Conservation (phyloP, 169 alveolate species). For the Gregarina niphandrodes region DNA sequence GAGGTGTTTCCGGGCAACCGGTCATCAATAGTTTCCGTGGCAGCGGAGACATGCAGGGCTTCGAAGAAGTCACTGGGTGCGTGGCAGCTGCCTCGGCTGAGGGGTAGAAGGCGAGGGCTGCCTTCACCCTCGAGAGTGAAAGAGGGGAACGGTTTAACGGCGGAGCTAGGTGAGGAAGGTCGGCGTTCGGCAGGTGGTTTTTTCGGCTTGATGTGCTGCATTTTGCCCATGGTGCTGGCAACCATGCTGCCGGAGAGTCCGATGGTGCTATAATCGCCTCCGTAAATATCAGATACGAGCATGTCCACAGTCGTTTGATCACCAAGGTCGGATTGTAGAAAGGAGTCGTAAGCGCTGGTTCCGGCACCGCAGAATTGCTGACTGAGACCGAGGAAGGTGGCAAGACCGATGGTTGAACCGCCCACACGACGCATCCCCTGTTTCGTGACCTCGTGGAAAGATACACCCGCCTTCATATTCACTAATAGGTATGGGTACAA, state of each 20-base stretch:
- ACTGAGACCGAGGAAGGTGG: slow-evolving; percentile 14
- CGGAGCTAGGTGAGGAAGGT: no score
- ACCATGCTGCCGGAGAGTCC: slow-evolving; percentile 8
- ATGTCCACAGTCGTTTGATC: slow-evolving; percentile 8
- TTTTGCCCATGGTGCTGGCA: slow-evolving; percentile 19
- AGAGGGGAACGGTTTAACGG: no score
- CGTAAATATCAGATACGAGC: slow-evolving; percentile 20
- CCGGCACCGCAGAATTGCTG: neutral
- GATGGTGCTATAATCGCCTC: slow-evolving; percentile 13
- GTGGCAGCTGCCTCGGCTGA: no score
- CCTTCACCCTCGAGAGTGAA: no score
- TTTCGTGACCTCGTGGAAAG: slow-evolving; percentile 9
- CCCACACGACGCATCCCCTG: no score
- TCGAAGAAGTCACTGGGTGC: no score
- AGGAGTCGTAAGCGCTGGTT: slow-evolving; percentile 4
- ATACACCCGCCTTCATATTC: slow-evolving; percentile 11
- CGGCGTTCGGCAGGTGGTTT: neutral
- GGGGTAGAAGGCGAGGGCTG: no score
- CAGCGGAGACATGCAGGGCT: no score
- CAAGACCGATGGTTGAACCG: slow-evolving; percentile 17
- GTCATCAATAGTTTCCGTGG: no score
- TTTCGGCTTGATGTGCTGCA: slow-evolving; percentile 3
- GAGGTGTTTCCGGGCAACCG: no score
- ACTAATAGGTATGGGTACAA: slow-evolving; percentile 13
- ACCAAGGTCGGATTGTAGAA: slow-evolving; percentile 6